These are phyloP conservation scores for Microsporum audouinii DNA, from an alignment of 2,329 filamentous ascomycete species.

Conservation along the genomic window DNA sequence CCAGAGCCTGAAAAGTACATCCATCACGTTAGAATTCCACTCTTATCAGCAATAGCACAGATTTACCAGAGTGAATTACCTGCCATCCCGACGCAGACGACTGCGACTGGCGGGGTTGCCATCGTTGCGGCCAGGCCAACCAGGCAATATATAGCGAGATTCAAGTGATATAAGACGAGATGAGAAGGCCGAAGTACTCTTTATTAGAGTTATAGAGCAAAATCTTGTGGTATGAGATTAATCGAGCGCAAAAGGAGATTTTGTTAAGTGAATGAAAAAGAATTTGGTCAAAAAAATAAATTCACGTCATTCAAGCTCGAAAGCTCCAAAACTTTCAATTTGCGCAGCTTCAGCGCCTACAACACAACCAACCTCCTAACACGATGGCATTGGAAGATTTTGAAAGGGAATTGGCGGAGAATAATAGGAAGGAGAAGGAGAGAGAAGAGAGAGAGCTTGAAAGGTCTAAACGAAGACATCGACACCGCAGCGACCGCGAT, in stretches of 20 bases:
- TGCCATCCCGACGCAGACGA: constrained; percentile 96
- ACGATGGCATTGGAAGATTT: constrained; percentile 59
- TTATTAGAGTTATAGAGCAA: not conserved
- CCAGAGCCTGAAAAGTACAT: constrained; percentile 55
- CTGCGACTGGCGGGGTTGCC: constrained; percentile 53
- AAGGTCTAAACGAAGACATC: constrained; percentile 25
- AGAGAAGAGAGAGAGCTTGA: constrained; percentile 19
- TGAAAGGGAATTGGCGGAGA: constrained; percentile 59
- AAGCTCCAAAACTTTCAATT: not conserved
- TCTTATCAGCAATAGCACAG: not conserved
- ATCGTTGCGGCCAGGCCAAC: constrained; percentile 22
- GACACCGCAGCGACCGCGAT: constrained; percentile 27
- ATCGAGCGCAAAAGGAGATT: not conserved
- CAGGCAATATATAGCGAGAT: not conserved
- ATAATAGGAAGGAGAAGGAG: constrained; percentile 26
- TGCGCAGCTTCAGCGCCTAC: not conserved
- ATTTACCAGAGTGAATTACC: constrained; percentile 39
- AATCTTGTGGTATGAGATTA: not conserved
- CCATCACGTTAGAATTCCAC: not conserved
- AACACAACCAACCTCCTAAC: not conserved
- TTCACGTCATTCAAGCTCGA: not conserved
- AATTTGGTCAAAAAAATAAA: not conserved
- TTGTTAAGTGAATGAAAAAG: not conserved
- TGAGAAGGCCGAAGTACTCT: not conserved
- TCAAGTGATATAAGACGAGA: not conserved